phyloP scores from a whole-genome alignment of 108 stramenopile genomes.

The Conticribra weissflogii region DNA sequence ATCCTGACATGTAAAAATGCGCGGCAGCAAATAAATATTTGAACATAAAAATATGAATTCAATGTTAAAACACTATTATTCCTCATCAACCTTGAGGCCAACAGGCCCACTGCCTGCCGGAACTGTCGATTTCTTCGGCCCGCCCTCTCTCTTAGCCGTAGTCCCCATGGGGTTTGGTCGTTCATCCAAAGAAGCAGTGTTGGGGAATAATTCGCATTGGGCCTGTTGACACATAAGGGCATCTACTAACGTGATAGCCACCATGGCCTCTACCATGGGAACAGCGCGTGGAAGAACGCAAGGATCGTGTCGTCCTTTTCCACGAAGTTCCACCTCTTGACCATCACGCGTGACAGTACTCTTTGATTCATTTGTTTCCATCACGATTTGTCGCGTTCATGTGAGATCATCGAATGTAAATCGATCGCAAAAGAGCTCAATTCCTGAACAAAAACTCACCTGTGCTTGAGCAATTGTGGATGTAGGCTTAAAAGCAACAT shows the following conservation, averaged over 20 bases:
- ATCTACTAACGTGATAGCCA: slow-evolving; percentile 94
- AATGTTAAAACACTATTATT: too few relatives aligned
- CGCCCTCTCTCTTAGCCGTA: slow-evolving; percentile 69
- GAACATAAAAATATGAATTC: too few relatives aligned
- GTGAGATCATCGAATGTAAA: too few relatives aligned
- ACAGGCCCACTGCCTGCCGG: slow-evolving; percentile 45
- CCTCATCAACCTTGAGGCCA: slow-evolving; percentile 83
- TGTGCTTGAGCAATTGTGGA: slow-evolving; percentile 94
- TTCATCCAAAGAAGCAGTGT: slow-evolving; percentile 61
- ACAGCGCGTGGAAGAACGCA: slow-evolving; percentile 97
- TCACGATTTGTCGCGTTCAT: too few relatives aligned
- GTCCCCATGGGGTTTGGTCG: slow-evolving; percentile 89
- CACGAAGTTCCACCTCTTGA: slow-evolving; percentile 90
- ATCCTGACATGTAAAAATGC: too few relatives aligned
- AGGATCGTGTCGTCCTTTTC: slow-evolving; percentile 98
- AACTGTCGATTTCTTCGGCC: slow-evolving; percentile 32
- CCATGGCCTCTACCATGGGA: slow-evolving; percentile 98
- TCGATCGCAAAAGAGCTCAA: too few relatives aligned
- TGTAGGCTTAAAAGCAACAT: slow-evolving; percentile 97
- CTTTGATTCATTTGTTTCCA: too few relatives aligned
- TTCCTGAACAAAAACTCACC: slow-evolving; percentile 52
- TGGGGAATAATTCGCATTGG: slow-evolving; percentile 86
- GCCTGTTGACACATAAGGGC: slow-evolving; percentile 94
- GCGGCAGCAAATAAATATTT: too few relatives aligned
- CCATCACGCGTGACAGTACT: slow-evolving; percentile 95